Evolutionary conservation across 805 yeast genomes (phyloP).

Genomic region (Torulaspora indica): DNA sequence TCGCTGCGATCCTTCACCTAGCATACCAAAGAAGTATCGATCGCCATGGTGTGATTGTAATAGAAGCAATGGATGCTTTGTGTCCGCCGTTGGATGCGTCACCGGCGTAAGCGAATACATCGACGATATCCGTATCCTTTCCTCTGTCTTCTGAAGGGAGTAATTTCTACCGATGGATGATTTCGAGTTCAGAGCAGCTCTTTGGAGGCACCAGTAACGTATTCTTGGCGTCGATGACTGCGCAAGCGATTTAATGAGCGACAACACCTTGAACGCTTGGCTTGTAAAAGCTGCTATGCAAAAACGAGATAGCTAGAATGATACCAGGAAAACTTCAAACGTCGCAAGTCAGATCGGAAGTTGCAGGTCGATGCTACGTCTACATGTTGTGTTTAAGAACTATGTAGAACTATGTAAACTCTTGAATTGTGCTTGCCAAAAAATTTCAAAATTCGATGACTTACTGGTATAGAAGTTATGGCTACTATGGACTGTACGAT

Average conservation of each 20-base stretch:
- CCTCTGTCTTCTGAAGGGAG: constrained; percentile 2
- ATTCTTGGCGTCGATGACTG: constrained; percentile 4
- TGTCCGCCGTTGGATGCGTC: constrained; percentile 60
- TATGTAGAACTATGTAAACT: background rate
- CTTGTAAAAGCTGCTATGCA: background rate
- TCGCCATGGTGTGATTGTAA: constrained; percentile 40
- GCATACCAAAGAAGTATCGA: constrained; percentile 64
- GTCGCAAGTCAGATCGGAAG: background rate
- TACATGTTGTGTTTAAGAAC: background rate
- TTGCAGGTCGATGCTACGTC: background rate
- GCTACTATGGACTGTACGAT: background rate
- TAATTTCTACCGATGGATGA: background rate
- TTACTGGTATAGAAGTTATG: too few relatives aligned
- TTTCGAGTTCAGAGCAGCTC: background rate
- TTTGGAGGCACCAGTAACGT: background rate
- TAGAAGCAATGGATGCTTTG: constrained; percentile 51
- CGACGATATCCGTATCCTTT: constrained; percentile 11
- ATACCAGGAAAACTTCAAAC: background rate
- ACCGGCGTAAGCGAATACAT: constrained; percentile 52
- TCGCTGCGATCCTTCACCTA: constrained; percentile 86
- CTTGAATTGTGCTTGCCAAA: constrained; percentile 2
- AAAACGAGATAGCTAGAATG: background rate
- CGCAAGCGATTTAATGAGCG: constrained; percentile 4
- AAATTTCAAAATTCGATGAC: constrained; percentile 8
- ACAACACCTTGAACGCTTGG: constrained; percentile 13